Evolutionary conservation across 2,329 filamentous ascomycete species (phyloP).

Genomic region (Periglandula ipomoeae): DNA sequence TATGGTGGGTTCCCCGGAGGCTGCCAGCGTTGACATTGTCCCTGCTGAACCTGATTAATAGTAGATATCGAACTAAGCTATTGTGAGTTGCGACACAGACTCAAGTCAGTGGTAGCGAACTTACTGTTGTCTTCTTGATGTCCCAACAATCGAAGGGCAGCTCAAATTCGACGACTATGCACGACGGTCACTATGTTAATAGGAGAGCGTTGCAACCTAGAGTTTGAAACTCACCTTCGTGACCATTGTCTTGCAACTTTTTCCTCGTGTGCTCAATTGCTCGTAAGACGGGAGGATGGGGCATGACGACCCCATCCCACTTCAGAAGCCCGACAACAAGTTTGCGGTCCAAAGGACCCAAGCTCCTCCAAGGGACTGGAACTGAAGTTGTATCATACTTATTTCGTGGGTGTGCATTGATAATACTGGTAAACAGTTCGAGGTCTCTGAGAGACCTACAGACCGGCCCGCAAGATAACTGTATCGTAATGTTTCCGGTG

Average conservation of each 20-base stretch:
- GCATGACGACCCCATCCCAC: constrained; percentile 49
- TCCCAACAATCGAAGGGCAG: constrained; percentile 10
- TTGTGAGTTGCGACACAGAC: background rate
- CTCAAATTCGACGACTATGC: constrained; percentile 7
- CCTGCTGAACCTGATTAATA: too few relatives aligned
- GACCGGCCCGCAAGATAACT: constrained; percentile 32
- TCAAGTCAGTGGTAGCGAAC: background rate
- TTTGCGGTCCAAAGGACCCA: background rate
- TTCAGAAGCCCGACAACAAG: constrained; percentile 24
- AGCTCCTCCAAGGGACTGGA: constrained; percentile 8
- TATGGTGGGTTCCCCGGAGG: too few relatives aligned
- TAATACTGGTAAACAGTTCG: background rate
- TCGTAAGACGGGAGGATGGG: constrained; percentile 48
- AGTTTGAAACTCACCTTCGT: constrained; percentile 45
- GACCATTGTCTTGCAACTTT: constrained; percentile 35
- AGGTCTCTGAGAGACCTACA: constrained; percentile 7
- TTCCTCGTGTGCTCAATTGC: constrained; percentile 45
- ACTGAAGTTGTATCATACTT: constrained; percentile 22
- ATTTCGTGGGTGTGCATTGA: constrained; percentile 17
- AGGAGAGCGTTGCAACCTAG: constrained; percentile 38
- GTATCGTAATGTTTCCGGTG: constrained; percentile 20
- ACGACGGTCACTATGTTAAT: constrained; percentile 35
- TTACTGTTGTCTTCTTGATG: background rate
- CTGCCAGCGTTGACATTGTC: too few relatives aligned
- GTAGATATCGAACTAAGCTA: background rate